Evolutionary conservation across 805 yeast species (phyloP).

Genomic region (Starmera dryadoides): DNA sequence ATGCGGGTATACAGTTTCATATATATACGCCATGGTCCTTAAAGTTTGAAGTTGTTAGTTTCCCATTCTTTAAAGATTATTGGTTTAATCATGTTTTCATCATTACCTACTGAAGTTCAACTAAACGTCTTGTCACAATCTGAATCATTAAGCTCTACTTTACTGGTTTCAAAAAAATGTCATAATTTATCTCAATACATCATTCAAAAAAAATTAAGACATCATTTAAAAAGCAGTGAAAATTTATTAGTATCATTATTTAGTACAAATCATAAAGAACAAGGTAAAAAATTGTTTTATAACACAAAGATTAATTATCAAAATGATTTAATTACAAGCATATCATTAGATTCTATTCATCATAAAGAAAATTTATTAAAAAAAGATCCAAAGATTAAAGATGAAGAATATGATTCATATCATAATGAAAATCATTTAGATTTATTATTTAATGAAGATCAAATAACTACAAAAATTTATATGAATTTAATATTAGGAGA

Average conservation of each 20-base stretch:
- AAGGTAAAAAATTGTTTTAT: not conserved
- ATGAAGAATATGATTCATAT: not conserved
- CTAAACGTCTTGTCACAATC: conserved; percentile 9
- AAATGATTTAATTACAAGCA: not conserved
- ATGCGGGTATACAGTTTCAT: too few relatives aligned
- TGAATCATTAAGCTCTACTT: not conserved
- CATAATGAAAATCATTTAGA: conserved; percentile 7
- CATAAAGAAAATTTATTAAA: conserved; percentile 2
- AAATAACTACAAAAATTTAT: conserved; percentile 4
- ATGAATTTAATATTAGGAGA: not conserved
- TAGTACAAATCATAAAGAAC: conserved; percentile 1
- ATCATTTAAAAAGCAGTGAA: not conserved
- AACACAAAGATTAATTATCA: not conserved
- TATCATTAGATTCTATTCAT: not conserved
- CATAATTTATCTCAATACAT: conserved; percentile 1
- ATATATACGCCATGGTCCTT: too few relatives aligned
- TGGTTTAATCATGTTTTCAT: conserved; percentile 2
- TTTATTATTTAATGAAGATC: conserved; percentile 10
- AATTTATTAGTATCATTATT: not conserved
- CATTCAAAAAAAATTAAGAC: not conserved
- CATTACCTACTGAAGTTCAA: conserved; percentile 9
- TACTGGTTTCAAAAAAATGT: not conserved
- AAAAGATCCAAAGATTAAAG: not conserved
- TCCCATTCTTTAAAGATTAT: too few relatives aligned
- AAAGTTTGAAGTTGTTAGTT: too few relatives aligned